Evolutionary conservation across 768 basidiomycete genomes (phyloP).

Genomic region (Terana coerulea): DNA sequence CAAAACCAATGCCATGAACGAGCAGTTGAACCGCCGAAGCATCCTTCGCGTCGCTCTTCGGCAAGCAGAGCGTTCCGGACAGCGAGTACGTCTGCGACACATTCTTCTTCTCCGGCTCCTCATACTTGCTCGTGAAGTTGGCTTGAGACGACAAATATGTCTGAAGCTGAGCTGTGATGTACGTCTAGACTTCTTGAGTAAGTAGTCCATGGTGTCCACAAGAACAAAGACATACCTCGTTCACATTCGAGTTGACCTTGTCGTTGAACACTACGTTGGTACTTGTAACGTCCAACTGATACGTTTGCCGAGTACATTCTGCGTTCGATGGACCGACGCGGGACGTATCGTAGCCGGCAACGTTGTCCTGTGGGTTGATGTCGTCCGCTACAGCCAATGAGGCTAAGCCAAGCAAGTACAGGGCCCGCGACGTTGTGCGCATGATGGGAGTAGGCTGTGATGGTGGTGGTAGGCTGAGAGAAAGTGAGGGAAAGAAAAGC

Average conservation of each 20-base stretch:
- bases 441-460: too few species aligned
- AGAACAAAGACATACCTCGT: constrained; percentile 10
- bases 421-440: not conserved
- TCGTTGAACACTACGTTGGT: constrained; percentile 14
- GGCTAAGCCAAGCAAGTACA: not conserved
- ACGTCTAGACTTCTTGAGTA: too few species aligned
- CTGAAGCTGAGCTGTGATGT: constrained; percentile 11
- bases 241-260: constrained; percentile 12
- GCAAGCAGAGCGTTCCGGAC: constrained; percentile 19
- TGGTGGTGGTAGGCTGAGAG: too few species aligned
- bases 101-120: constrained; percentile 1
- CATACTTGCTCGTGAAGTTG: constrained; percentile 15
- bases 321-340: constrained; percentile 15
- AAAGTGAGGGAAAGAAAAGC: too few species aligned
- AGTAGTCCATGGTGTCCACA: too few species aligned
- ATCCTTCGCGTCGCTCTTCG: constrained; percentile 13
- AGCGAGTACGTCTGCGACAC: constrained; percentile 13
- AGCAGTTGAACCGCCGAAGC: constrained; percentile 13
- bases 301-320: constrained; percentile 10
- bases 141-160: constrained; percentile 4
- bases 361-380: not conserved
- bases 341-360: constrained; percentile 12
- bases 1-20: constrained; percentile 17
- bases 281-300: constrained; percentile 12
- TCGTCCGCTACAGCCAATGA: not conserved